phyloP scores from a whole-genome alignment of 1,139 yeast species.

The Scheffersomyces quercinus region DNA sequence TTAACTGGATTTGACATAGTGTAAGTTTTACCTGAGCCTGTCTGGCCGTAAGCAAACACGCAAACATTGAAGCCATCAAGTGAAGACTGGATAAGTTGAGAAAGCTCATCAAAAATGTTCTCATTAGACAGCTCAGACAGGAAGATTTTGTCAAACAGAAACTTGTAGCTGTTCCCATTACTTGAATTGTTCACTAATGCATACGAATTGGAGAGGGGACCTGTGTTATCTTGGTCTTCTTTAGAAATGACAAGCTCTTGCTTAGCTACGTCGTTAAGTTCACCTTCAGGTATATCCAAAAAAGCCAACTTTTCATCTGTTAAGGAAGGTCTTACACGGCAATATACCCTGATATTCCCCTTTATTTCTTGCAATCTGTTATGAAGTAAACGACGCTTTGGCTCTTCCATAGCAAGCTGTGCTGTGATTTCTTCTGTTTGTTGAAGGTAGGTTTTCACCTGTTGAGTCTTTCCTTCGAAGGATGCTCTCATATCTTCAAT shows the following conservation, averaged over 20 bases:
- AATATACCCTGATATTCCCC: slow-evolving; percentile 90
- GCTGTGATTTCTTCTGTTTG: slow-evolving; percentile 23
- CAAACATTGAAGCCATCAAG: slow-evolving; percentile 91
- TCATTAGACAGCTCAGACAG: slow-evolving; percentile 52
- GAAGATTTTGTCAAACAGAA: slow-evolving; percentile 81
- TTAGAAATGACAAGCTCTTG: slow-evolving; percentile 43
- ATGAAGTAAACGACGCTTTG: slow-evolving; percentile 63
- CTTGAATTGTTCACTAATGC: background rate
- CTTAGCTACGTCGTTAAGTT: slow-evolving; percentile 47
- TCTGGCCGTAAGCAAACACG: slow-evolving; percentile 96
- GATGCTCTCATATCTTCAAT: slow-evolving; percentile 8
- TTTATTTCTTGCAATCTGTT: slow-evolving; percentile 79
- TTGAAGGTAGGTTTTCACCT: slow-evolving; percentile 5
- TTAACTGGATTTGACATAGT: slow-evolving; percentile 77
- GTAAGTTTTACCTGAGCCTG: slow-evolving; percentile 94
- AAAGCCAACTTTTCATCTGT: slow-evolving; percentile 25
- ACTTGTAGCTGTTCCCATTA: slow-evolving; percentile 33
- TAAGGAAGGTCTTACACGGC: slow-evolving; percentile 72
- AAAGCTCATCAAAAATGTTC: slow-evolving; percentile 77
- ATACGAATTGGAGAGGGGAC: background rate
- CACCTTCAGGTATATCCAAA: slow-evolving; percentile 52
- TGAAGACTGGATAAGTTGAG: slow-evolving; percentile 86
- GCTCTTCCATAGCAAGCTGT: slow-evolving; percentile 23
- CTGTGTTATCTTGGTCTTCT: slow-evolving; percentile 13
- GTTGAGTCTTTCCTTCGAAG: slow-evolving; percentile 1